Conservation (phyloP, 805 yeast species). For the Cyberlindnera samutprakarnensis region DNA sequence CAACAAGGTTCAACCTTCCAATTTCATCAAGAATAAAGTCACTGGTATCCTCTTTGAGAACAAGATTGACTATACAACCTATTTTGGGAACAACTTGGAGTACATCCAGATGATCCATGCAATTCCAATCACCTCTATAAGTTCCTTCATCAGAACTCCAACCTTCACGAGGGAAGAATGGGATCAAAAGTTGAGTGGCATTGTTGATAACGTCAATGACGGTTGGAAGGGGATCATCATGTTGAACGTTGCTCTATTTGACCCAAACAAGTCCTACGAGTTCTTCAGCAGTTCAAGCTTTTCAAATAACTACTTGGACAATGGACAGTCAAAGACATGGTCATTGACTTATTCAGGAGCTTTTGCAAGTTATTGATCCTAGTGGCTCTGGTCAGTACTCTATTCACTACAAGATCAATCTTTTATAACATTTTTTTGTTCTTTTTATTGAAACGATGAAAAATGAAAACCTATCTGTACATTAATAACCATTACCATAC, state of each 20-base stretch:
- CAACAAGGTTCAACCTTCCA: constrained; percentile 48
- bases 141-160: constrained; percentile 50
- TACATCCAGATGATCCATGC: constrained; percentile 77
- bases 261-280: constrained; percentile 54
- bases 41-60: constrained; percentile 72
- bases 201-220: constrained; percentile 43
- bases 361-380: constrained; percentile 17
- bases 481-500: constrained; percentile 18
- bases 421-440: constrained; percentile 14
- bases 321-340: constrained; percentile 87
- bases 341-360: constrained; percentile 66
- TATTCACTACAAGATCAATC: background rate
- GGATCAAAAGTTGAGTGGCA: constrained; percentile 39
- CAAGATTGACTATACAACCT: constrained; percentile 66
- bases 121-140: constrained; percentile 63
- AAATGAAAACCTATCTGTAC: constrained; percentile 17
- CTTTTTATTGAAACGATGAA: constrained; percentile 11
- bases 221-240: constrained; percentile 73
- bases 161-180: constrained; percentile 58
- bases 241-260: constrained; percentile 66
- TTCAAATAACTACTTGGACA: constrained; percentile 53
- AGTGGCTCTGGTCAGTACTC: too few relatives aligned
- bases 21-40: constrained; percentile 55
- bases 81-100: constrained; percentile 65
- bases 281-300: constrained; percentile 55